Evolutionary conservation across 495 filamentous ascomycete species (phyloP), one percentile per base, ranked within the genome.

Genomic region (Aspergillus carlsbadensis): DNA sequence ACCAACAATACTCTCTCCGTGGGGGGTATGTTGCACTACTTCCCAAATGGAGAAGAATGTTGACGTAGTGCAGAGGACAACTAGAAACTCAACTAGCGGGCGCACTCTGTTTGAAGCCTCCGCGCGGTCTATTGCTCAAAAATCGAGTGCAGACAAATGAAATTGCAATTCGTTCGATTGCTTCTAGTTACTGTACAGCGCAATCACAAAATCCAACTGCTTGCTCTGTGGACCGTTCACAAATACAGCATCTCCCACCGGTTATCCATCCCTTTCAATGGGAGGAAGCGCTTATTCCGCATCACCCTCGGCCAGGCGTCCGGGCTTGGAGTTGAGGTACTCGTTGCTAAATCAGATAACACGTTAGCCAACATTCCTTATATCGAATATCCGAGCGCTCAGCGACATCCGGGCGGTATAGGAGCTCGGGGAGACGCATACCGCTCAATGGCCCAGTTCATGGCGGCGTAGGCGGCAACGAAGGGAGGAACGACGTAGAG

Each of bases 321-420:
- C 92, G 39, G 81, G 79, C 83, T 96, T 96, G 65, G 89, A 94
- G 82, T 95, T 94, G 63, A 94, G 80, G 78, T 87, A 94, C 66
- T 95, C 82, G 78, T 96, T 96, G 71, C 92, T 96, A 54, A 21
- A 42, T 22, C 49, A 4, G 18, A 56, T 33, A 47, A 21, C 10
- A 34, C 3, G 56, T 58, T 31, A 59, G 59, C 37, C 29, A 41
- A 34, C 6, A 5, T 24, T 13, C 17, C n/a, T 42, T 31, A 36
- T 8, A 20, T 5, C 22, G 8, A 26, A 22, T 26, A n/a, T 40
- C n/a, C 22, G 13, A 13, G 13, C 13, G 1, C 17, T 46, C 4
- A 17, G 40, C 20, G 3, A 44, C 20, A 54, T 29, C 49, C 42
- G 2, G 15, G 13, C 31, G 11, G 10, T 10, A 2, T n/a, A 20